Percentiles rank a stretch among this genome's conserved stretches.
These are phyloP conservation scores for Mucor circinelloides DNA, from an alignment of 371 early-diverging fungal genomes.

Conservation along the genomic window DNA sequence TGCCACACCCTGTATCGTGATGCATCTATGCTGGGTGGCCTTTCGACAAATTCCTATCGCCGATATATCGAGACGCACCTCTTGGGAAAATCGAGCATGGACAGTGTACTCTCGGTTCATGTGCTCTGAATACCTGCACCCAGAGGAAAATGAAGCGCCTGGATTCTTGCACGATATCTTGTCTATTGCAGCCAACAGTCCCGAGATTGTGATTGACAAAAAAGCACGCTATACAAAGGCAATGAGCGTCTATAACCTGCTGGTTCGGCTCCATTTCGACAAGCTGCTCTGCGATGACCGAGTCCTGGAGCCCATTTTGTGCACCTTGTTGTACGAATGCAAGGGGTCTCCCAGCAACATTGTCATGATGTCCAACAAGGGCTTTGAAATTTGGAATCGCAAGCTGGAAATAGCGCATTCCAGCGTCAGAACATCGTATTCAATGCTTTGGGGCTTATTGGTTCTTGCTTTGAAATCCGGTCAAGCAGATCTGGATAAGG, in stretches of 20 bases:
- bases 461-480: slow-evolving; percentile 35
- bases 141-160: slow-evolving; percentile 36
- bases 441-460: slow-evolving; percentile 36
- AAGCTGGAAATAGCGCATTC: slow-evolving; percentile 13
- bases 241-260: slow-evolving; percentile 31
- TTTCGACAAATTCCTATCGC: slow-evolving; percentile 12
- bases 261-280: slow-evolving; percentile 25
- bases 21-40: slow-evolving; percentile 45
- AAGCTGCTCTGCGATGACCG: slow-evolving; percentile 34
- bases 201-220: slow-evolving; percentile 20
- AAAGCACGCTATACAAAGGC: slow-evolving; percentile 33
- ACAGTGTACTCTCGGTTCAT: slow-evolving; percentile 40
- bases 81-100: slow-evolving; percentile 46
- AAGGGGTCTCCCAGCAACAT: slow-evolving; percentile 21
- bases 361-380: slow-evolving; percentile 26
- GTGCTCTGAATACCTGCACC: slow-evolving; percentile 40
- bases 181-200: slow-evolving; percentile 29
- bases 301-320: slow-evolving; percentile 38
- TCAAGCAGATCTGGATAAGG: slow-evolving; percentile 20
- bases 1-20: slow-evolving; percentile 34
- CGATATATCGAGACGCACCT: slow-evolving; percentile 27
- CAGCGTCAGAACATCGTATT: slow-evolving; percentile 1
- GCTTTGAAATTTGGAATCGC: slow-evolving; percentile 32
- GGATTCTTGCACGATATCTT: slow-evolving; percentile 40
- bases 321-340: slow-evolving; percentile 36